Base-by-base conservation (phyloP, 2,329 filamentous ascomycete genomes). In the Pseudopithomyces maydicus region DNA sequence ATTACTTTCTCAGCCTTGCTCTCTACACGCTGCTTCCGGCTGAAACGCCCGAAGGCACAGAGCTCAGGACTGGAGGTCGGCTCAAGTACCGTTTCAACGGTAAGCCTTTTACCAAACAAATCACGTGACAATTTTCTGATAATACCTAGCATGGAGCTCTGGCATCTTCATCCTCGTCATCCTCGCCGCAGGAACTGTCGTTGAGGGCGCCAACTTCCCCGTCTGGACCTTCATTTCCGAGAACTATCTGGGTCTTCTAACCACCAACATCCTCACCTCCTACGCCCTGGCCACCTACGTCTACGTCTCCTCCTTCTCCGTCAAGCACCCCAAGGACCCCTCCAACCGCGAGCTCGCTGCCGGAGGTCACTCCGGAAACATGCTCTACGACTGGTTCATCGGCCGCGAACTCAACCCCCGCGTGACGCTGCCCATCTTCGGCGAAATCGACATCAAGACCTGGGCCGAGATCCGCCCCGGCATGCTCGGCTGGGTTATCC, bases 321-420 rank as follows among this genome's bases (percentile, higher is more conserved):
- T 97, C 62, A 90, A 90, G 74, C 78, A 72, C 53, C 73, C 86
- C n/a, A 87, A 85, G 42, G 91, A 96, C 73, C 80, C 84, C 12
- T 83, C 89, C 46, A 80, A 85, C 60, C 90, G 93, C 39, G 88
- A 95, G 74, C 84, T 98, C 7, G 93, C 93, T 0, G 85, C 86
- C 1, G 92, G 93, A 42, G 93, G 92, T 15, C 85, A 90, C 71
- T 88, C 87, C 1, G 93, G 92, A 56, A 97, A 96, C 76, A 79
- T 92, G 61, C 78, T 97, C 36, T 97, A 98, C 75, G 94, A 98
- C 77, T 98, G 92, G 87, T 98, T 92, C 79, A 97, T 98, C 63
- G 94, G 94, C 19, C 90, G 94, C 26, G 94, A 98, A 77, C 87
- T 98, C 58, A 98, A 98, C 78, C 94, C 94, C 2, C 91, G 93